phyloP scores from a whole-genome alignment of 441 rosid species.

The Cnidoscolus chayamansa region DNA sequence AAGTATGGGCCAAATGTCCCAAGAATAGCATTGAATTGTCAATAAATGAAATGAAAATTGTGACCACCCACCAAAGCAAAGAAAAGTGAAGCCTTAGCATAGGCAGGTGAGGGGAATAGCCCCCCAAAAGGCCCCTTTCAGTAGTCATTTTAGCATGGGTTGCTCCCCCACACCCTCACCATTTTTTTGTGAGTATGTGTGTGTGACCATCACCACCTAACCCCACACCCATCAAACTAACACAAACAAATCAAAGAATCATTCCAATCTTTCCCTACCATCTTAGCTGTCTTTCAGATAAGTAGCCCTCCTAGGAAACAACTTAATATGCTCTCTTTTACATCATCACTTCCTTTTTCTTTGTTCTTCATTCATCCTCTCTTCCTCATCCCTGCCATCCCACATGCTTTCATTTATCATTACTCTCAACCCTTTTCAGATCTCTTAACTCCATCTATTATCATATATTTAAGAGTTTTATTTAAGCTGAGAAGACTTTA shows the following conservation, averaged over 20 bases:
- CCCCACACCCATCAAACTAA: background rate
- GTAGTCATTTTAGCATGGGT: conserved; percentile 40
- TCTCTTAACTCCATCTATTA: too few species aligned
- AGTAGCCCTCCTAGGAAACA: conserved; percentile 54
- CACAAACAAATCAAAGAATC: background rate
- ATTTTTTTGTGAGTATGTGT: conserved; percentile 32
- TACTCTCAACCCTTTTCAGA: background rate
- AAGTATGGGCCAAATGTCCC: conserved; percentile 26
- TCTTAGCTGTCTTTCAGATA: conserved; percentile 42
- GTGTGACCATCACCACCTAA: conserved; percentile 31
- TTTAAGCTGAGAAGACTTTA: too few species aligned
- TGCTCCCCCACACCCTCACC: conserved; percentile 41
- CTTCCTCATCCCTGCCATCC: background rate
- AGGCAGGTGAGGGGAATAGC: conserved; percentile 23
- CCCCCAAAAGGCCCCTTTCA: conserved; percentile 21
- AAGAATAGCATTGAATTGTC: conserved; percentile 13
- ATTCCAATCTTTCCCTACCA: conserved; percentile 32
- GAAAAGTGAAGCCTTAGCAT: background rate
- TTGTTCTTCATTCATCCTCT: background rate
- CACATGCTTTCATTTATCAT: conserved; percentile 5
- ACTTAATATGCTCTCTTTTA: conserved; percentile 8
- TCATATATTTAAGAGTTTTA: too few species aligned
- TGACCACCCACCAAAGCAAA: background rate
- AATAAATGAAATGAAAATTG: conserved; percentile 7
- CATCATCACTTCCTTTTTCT: background rate